Conservation (phyloP, 306 rosid genomes). For the Medicago arabica region DNA sequence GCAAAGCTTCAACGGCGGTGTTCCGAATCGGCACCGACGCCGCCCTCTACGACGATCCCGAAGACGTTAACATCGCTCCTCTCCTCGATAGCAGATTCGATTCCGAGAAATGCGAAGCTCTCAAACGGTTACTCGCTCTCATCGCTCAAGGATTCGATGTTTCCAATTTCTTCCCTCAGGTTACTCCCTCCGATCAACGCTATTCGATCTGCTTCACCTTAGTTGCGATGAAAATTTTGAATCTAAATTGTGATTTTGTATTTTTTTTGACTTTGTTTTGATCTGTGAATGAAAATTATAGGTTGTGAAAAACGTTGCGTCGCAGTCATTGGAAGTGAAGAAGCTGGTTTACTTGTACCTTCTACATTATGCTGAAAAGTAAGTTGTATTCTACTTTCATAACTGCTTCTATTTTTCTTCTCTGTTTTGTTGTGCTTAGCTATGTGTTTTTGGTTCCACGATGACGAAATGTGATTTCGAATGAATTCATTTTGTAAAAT, state of each 20-base stretch:
- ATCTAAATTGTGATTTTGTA: background rate
- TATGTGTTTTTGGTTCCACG: background rate
- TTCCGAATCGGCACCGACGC: conserved; percentile 99
- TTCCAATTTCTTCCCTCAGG: conserved; percentile 97
- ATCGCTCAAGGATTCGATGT: conserved; percentile 97
- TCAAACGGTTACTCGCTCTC: conserved; percentile 93
- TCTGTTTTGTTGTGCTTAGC: background rate
- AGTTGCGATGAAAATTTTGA: background rate
- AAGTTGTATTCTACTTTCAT: conserved; percentile 46
- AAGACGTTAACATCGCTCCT: conserved; percentile 81
- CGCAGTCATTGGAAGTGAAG: conserved; percentile 90
- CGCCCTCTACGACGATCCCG: conserved; percentile 98
- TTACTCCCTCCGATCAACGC: conserved; percentile 20
- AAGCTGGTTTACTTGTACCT: conserved; percentile 96
- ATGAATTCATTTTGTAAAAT: too few species aligned
- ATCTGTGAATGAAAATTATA: conserved; percentile 46
- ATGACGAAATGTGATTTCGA: too few species aligned
- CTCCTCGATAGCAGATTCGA: conserved; percentile 94
- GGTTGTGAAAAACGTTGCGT: conserved; percentile 97
- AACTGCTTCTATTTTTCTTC: background rate
- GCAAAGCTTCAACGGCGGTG: conserved; percentile 92
- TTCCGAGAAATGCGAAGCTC: conserved; percentile 96
- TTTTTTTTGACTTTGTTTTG: conserved; percentile 1
- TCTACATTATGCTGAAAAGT: conserved; percentile 96
- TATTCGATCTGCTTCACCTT: background rate